Evolutionary conservation across 2,329 filamentous ascomycete species (phyloP), one percentile per base, ranked within the genome.

Genomic region (Xenoacremonium recifei): DNA sequence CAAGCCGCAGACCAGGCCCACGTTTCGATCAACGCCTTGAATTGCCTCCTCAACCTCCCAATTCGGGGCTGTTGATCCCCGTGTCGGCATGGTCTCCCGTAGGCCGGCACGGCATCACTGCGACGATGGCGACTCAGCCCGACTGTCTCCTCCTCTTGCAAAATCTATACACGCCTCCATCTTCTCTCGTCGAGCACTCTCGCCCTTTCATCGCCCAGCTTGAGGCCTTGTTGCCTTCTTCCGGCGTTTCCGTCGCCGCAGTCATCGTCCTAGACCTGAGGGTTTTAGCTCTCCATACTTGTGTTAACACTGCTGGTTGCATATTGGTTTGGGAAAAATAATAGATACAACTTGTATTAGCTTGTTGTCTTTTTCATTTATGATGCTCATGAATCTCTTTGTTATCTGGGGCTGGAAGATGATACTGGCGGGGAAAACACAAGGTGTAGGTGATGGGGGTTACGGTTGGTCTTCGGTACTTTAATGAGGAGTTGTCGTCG

Each of bases 81-180:
- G 35, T 45, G 46, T 42, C 30, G 33, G 48, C 50, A 38, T 40
- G 36, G 47, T 50, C 47, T 48, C 45, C 47, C 47, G 47, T 40
- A 42, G 47, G 47, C 45, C 38, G 44, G 41, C 40, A 42, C 25
- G 32, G 17, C 9, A 19, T 19, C 6, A 34, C 16, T 4, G 35
- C 35, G 35, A 37, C 29, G 21, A 37, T 35, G 33, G 19, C 33
- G 17, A 21, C 33, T 35, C 33, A n/a, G 9, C 18, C 33, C 33
- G 20, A 19, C 33, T 11, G 23, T 16, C 13, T 20, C n/a, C 13
- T 21, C 23, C 23, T 27, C 13, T 27, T 13, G 13, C 23, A 13
- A 13, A 27, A 27, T 9, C 13, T 27, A 27, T 27, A 27, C 23
- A 27, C 13, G 7, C 23, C 23, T 27, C 13, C 23, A 27, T 27